Evolutionary conservation across 169 alveolate species (phyloP), one percentile per base, ranked within the genome.

Genomic region (Babesia gibsoni): DNA sequence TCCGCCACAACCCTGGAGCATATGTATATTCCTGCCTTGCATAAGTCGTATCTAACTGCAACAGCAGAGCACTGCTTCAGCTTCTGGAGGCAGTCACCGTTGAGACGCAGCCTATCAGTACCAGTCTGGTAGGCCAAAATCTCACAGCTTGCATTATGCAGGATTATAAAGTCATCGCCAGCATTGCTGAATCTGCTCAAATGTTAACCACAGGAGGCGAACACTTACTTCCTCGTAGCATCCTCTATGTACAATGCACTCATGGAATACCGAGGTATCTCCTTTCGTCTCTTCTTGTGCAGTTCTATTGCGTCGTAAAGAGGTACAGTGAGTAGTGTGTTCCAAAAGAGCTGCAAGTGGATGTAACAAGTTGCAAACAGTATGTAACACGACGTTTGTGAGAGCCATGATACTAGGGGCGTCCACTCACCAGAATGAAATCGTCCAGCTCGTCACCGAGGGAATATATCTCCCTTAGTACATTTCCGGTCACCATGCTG

Each of bases 261-360:
- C 73, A 72, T 72, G 2, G 67, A 12, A 25, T 72, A 72, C 25
- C 52, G 46, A 20, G 20, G 67, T 18, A 20, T 18, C 20, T 48
- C 66, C n/a, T 43, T 42, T 9, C 27, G 6, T 49, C 67, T 35
- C 39, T 35, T 23, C 9, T 23, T 27, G 36, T 72, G 83, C 43
- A 57, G 35, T n/a, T 72, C 83, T 25, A 72, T 10, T 12, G 83
- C 67, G 3, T 72, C 83, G 18, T 32, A 56, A 3, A 72, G 72
- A 10, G 83, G 74, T 10, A 72, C 67, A 4, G 74, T 72, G 42
- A 72, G 30, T 46, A 72, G 73, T 14, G 74, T 58, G 57, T 58
- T 65, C 64, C 75, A 49, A 66, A 30, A 72, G 29, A 72, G 61
- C 83, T 72, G 59, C 39, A 50, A 23, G 9, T n/a, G 23, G n/a